Base-by-base conservation (phyloP, 768 basidiomycete species). In the Termitomyces eurrhizus region DNA sequence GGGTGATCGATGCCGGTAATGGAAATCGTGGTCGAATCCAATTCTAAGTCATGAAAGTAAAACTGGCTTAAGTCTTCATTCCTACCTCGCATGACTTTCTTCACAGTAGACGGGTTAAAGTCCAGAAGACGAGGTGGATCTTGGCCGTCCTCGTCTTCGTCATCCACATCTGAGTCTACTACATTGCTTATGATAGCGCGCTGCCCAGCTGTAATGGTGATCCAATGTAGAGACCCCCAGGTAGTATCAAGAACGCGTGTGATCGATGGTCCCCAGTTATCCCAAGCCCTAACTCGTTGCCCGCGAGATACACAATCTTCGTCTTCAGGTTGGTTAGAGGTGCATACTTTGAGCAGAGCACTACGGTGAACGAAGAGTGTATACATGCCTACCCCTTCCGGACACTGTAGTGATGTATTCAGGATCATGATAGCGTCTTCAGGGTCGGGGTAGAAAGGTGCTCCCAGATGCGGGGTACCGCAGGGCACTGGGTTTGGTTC, bases 191-290 rank as follows among this genome's bases (percentile, higher is more conserved):
- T 32, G 7, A 69, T 62, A 26, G 62, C 65, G 26, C 69, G 66
- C 53, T 68, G 66, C 16, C 70, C 70, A 5, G 65, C 57, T 14
- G 66, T 64, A 12, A 61, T 65, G 12, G 70, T 71, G 42, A 71
- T 66, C 68, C 68, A 69, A 6, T 54, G 56, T 33, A 52, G 58
- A 18, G 48, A 50, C 11, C 51, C 3, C 33, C 46, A 36, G 13
- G 29, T 46, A 13, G 65, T 51, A 55, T 63, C 45, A 16, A 71
- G 16, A 61, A 66, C 65, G 7, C 66, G 66, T 12, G 64, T 68
- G 8, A 61, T 32, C 3, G 57, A 39, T 4, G 68, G 67, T 24
- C 67, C 70, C 70, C 70, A 71, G 13, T 50, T 16, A 0, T 45
- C 36, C 64, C 69, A 71, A 13, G 55, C 55, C 8, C 51, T 56